Conservation (phyloP, 495 filamentous ascomycete species). For the Penicillium cosmopolitanum region DNA sequence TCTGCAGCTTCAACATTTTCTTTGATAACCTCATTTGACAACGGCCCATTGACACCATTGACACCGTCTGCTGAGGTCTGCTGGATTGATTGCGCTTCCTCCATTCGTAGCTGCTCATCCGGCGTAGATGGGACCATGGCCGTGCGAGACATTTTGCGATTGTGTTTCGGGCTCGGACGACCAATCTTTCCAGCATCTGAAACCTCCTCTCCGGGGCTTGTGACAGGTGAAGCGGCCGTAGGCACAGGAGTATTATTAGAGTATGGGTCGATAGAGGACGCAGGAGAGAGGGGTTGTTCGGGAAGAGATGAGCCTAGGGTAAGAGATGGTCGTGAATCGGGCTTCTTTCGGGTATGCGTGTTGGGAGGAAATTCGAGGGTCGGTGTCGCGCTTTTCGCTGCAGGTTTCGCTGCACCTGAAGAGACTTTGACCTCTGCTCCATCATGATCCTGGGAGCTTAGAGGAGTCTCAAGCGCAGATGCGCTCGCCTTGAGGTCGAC, state of each 20-base stretch:
- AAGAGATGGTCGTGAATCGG: constrained; percentile 38
- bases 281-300: constrained; percentile 50
- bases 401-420: constrained; percentile 21
- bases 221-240: constrained; percentile 43
- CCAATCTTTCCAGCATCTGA: constrained; percentile 30
- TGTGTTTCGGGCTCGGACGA: constrained; percentile 29
- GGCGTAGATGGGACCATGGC: constrained; percentile 47
- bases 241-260: constrained; percentile 48
- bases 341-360: constrained; percentile 30
- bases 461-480: constrained; percentile 27
- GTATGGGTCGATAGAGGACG: constrained; percentile 47
- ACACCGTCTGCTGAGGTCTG: constrained; percentile 27
- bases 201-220: constrained; percentile 46
- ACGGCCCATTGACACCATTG: constrained; percentile 9
- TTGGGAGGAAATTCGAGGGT: constrained; percentile 23
- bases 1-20: constrained; percentile 23
- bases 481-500: constrained; percentile 24
- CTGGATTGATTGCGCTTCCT: constrained; percentile 51
- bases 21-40: constrained; percentile 32
- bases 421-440: constrained; percentile 18
- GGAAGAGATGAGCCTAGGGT: constrained; percentile 31
- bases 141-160: constrained; percentile 22
- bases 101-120: constrained; percentile 53
- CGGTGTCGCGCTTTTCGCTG: constrained; percentile 19
- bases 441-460: constrained; percentile 30